Percentiles rank a stretch among this genome's conserved stretches.
Evolutionary conservation across 495 filamentous ascomycete genomes (phyloP).

Genomic region (Neurospora sp.): DNA sequence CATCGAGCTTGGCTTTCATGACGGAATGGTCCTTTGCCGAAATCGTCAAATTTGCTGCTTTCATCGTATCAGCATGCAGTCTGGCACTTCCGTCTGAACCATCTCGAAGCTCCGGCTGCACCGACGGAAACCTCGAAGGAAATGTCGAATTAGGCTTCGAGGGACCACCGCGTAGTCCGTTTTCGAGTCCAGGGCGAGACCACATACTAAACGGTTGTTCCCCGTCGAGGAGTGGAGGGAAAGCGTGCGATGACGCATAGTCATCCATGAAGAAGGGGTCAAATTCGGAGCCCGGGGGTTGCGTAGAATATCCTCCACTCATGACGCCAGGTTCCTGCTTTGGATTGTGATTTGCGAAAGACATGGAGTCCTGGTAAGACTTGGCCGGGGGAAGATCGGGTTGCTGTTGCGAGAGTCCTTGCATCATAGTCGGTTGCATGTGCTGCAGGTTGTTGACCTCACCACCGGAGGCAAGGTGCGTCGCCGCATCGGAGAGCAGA

Average conservation of each 20-base stretch:
- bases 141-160: constrained; percentile 53
- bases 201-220: constrained; percentile 37
- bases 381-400: constrained; percentile 33
- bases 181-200: constrained; percentile 28
- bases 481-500: constrained; percentile 42
- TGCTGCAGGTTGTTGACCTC: constrained; percentile 38
- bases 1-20: constrained; percentile 53
- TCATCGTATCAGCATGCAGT: constrained; percentile 31
- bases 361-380: constrained; percentile 31
- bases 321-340: constrained; percentile 33
- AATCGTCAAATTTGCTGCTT: constrained; percentile 52
- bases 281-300: constrained; percentile 27
- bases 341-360: constrained; percentile 32
- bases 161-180: constrained; percentile 28
- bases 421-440: constrained; percentile 36
- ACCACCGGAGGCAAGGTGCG: constrained; percentile 37
- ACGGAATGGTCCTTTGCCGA: constrained; percentile 51
- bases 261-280: constrained; percentile 45
- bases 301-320: constrained; percentile 26
- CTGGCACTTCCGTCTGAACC: constrained; percentile 35
- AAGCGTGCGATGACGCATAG: constrained; percentile 37
- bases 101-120: constrained; percentile 55
- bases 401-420: constrained; percentile 28
- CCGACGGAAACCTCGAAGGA: constrained; percentile 57
- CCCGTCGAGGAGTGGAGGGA: constrained; percentile 38